Percentiles rank a stretch among this genome's conserved stretches.
These are phyloP conservation scores for Epichloe coenophiala DNA, from an alignment of 2,329 filamentous ascomycete species.

Conservation along the genomic window DNA sequence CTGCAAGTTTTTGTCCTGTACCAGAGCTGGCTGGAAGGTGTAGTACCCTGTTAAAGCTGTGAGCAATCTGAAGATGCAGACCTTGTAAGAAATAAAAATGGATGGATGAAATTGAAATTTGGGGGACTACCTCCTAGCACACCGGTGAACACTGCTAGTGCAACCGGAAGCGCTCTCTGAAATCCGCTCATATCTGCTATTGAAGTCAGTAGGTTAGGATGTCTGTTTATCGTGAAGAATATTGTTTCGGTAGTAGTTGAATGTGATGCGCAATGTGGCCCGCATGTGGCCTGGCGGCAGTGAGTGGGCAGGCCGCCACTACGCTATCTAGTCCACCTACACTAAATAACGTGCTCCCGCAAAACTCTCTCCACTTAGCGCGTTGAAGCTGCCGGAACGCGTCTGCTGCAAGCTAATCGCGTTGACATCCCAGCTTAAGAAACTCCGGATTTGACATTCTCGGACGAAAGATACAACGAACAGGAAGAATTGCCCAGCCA, in stretches of 20 bases:
- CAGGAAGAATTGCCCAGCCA: not conserved
- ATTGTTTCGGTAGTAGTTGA: not conserved
- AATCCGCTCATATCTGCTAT: slow-evolving; percentile 18
- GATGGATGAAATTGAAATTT: not conserved
- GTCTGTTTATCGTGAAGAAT: no score
- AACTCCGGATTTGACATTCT: not conserved
- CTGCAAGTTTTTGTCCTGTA: slow-evolving; percentile 9
- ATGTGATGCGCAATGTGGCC: not conserved
- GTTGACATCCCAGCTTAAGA: slow-evolving; percentile 3
- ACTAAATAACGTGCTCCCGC: not conserved
- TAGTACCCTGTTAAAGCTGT: slow-evolving; percentile 18
- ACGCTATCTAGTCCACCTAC: not conserved
- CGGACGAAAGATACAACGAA: not conserved
- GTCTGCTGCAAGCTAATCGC: slow-evolving; percentile 14
- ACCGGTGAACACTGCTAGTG: slow-evolving; percentile 23
- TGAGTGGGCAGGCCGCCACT: not conserved
- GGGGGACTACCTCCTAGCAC: slow-evolving; percentile 19
- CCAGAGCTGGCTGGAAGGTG: slow-evolving; percentile 23
- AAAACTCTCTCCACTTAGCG: slow-evolving; percentile 1
- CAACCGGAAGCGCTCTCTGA: slow-evolving; percentile 21
- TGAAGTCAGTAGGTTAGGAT: not conserved
- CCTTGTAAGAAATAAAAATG: not conserved
- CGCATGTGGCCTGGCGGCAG: not conserved
- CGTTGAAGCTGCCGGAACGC: slow-evolving; percentile 10
- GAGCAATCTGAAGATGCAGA: not conserved